phyloP scores from a whole-genome alignment of 768 basidiomycete genomes.

The Sarcodon sp. region DNA sequence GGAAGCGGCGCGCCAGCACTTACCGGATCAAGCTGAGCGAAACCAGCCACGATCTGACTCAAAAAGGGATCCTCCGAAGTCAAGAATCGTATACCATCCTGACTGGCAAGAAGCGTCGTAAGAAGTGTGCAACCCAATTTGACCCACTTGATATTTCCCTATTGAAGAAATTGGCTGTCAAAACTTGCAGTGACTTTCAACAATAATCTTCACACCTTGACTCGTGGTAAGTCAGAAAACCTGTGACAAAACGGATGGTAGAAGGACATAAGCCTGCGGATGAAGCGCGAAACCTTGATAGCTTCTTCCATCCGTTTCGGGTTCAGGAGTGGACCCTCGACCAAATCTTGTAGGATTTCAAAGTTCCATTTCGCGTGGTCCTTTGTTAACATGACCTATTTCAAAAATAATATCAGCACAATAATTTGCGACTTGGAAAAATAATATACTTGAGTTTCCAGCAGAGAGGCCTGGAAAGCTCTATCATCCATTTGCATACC shows the following conservation, averaged over 20 bases:
- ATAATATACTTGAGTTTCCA: conserved; percentile 69
- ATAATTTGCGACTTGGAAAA: background rate
- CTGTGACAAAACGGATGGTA: conserved; percentile 84
- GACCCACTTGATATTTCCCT: conserved; percentile 82
- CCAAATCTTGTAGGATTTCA: conserved; percentile 74
- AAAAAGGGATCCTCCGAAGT: conserved; percentile 75
- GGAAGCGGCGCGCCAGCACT: conserved; percentile 11
- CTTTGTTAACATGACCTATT: conserved; percentile 73
- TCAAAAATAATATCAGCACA: background rate
- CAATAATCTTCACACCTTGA: conserved; percentile 30
- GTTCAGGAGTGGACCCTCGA: conserved; percentile 88
- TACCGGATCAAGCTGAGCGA: conserved; percentile 89
- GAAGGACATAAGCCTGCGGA: conserved; percentile 85
- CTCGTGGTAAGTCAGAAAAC: conserved; percentile 72
- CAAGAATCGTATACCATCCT: conserved; percentile 79
- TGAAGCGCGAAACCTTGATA: conserved; percentile 79
- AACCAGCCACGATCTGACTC: conserved; percentile 70
- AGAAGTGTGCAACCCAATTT: conserved; percentile 73
- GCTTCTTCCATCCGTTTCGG: conserved; percentile 91
- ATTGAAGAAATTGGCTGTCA: background rate
- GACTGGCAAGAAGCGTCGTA: conserved; percentile 68
- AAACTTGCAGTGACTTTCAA: background rate
- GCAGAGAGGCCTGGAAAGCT: conserved; percentile 71
- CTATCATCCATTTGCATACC: conserved; percentile 94
- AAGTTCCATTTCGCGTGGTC: conserved; percentile 91